phyloP scores from a whole-genome alignment of 2,329 filamentous ascomycete genomes.

The Aciculosporium take region DNA sequence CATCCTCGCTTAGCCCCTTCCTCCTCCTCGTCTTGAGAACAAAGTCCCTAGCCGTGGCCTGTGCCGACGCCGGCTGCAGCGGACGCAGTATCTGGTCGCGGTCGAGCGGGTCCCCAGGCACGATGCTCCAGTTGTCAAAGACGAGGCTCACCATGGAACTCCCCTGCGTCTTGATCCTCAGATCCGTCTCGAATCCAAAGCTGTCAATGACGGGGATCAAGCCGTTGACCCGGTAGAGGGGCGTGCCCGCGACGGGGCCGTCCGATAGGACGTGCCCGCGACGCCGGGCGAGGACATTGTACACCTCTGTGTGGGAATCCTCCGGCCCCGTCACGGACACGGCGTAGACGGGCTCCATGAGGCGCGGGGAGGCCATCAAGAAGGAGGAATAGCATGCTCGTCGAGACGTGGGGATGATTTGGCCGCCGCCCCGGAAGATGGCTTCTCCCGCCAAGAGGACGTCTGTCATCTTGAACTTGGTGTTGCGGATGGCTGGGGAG shows the following conservation, averaged over 20 bases:
- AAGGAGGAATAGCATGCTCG: conserved; percentile 92
- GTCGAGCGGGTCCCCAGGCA: conserved; percentile 90
- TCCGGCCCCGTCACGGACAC: conserved; percentile 88
- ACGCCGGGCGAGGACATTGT: conserved; percentile 78
- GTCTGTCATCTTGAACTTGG: conserved; percentile 93
- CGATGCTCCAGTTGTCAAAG: conserved; percentile 92
- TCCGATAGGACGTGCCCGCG: conserved; percentile 91
- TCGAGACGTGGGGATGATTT: conserved; percentile 91
- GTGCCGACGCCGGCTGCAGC: conserved; percentile 73
- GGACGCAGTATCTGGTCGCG: conserved; percentile 68
- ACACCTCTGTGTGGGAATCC: conserved; percentile 74
- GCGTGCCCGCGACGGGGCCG: conserved; percentile 84
- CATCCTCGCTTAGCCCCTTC: conserved; percentile 90
- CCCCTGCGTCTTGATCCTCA: conserved; percentile 90
- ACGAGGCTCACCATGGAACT: conserved; percentile 80
- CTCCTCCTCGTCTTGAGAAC: conserved; percentile 87
- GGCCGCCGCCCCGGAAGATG: conserved; percentile 88
- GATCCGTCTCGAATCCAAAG: conserved; percentile 95
- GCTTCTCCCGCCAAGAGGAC: conserved; percentile 74
- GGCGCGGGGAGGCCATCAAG: conserved; percentile 85
- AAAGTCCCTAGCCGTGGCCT: conserved; percentile 88
- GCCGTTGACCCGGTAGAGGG: conserved; percentile 80
- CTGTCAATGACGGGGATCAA: conserved; percentile 92
- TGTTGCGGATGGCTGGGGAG: conserved; percentile 73
- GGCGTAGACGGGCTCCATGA: conserved; percentile 94